Percentiles rank a stretch among this genome's conserved stretches.
Evolutionary conservation across 352 stramenopile species (phyloP).

Genomic region (Pythium aquatile): DNA sequence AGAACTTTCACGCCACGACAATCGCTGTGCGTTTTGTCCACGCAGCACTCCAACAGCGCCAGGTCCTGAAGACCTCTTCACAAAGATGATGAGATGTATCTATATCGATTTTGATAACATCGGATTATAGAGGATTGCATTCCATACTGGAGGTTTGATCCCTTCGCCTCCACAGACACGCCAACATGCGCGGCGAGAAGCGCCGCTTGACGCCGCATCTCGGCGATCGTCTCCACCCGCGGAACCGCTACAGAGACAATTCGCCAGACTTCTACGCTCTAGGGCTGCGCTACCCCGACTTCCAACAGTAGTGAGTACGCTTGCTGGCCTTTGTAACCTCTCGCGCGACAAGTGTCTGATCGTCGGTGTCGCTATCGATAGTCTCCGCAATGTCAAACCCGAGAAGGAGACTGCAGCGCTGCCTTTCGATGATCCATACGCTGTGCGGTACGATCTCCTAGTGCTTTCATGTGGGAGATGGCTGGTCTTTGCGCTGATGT

Average conservation of each 20-base stretch:
- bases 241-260: conserved; percentile 72
- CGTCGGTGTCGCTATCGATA: conserved; percentile 13
- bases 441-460: conserved; percentile 45
- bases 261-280: conserved; percentile 80
- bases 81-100: conserved; percentile 10
- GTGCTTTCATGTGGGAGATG: neutral
- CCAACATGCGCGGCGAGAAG: conserved; percentile 33
- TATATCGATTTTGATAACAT: neutral
- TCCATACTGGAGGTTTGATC: neutral
- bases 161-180: neutral
- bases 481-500: neutral
- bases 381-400: conserved; percentile 63
- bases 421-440: conserved; percentile 75
- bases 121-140: neutral
- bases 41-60: conserved; percentile 22
- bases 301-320: conserved; percentile 59
- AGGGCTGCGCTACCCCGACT: conserved; percentile 50
- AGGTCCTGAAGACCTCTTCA: conserved; percentile 10
- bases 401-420: conserved; percentile 52
- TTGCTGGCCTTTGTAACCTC: neutral
- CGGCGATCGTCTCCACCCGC: conserved; percentile 56
- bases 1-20: conserved; percentile 41
- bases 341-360: neutral
- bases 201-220: conserved; percentile 60
- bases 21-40: conserved; percentile 47